Base-by-base conservation (phyloP, 1,284 basidiomycete genomes). In the Bjerkandera adusta region DNA sequence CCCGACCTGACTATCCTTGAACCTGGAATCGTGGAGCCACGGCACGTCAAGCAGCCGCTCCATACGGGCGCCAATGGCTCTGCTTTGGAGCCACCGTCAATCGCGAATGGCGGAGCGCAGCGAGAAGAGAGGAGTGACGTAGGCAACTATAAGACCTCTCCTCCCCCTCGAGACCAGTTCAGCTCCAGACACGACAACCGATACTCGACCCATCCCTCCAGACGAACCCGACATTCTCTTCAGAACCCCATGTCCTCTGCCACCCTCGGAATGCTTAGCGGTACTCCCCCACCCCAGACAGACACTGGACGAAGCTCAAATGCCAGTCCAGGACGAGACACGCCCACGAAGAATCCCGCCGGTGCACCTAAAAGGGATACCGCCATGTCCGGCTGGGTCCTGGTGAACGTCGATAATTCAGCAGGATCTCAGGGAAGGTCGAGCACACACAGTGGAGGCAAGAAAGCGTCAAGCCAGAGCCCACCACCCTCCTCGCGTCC, bases 361-460 rank as follows among this genome's bases (percentile, higher is more conserved):
- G 22, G 27, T 15, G 24, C 36, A 20, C 36, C 33, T 32, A 34
- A 47, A 47, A 33, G 48, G 12, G 55, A 54, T 22, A 48, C 50
- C 53, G 68, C 44, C 57, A 66, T 37, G 76, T 56, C 55, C 18
- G 62, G 82, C 45, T 85, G 82, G 82, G 83, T 85, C 4, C 62
- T 85, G 38, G 76, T 85, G 35, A 83, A 83, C 50, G 73, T 85
- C 22, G 80, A 82, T 50, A 70, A 71, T 36, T 61, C 29, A 16
- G n/a, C 36, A 38, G 16, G n/a, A n/a, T n/a, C n/a, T n/a, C n/a
- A n/a, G n/a, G n/a, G n/a, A n/a, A n/a, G 25, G 25, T 11, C 24
- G 22, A 41, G 25, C 38, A 36, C 25, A 12, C 40, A 36, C 21
- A 27, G 35, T 25, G 37, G 51, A 24, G 37, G 30, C 27, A 51